Percentiles rank a stretch among this genome's conserved stretches.
Evolutionary conservation across 176 grass and related monocot genomes (phyloP).

Genomic region (Cenchrus americanus): DNA sequence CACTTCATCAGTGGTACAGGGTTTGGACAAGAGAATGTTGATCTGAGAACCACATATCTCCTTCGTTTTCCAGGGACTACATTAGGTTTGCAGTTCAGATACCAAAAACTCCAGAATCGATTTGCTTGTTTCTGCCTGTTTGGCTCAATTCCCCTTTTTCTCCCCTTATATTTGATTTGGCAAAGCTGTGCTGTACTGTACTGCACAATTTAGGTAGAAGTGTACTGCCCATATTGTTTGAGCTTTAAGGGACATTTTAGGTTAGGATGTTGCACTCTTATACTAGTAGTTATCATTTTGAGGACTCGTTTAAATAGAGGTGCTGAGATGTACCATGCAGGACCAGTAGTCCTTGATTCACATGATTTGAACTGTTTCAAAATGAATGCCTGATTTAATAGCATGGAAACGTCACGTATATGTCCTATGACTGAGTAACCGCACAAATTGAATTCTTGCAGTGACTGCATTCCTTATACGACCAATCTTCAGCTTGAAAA

Average conservation of each 20-base stretch:
- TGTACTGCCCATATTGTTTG: conserved; percentile 24
- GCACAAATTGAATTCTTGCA: neutral
- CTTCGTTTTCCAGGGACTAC: neutral
- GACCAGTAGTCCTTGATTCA: conserved; percentile 17
- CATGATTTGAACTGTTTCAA: conserved; percentile 29
- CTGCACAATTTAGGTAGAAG: conserved; percentile 15
- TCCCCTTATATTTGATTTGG: neutral
- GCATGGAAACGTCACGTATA: neutral
- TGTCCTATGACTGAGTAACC: conserved; percentile 4
- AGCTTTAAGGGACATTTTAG: conserved; percentile 17
- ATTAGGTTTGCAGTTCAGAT: conserved; percentile 13
- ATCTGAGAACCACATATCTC: neutral
- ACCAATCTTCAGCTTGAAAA: neutral
- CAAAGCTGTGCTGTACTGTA: conserved; percentile 18
- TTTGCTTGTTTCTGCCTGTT: neutral
- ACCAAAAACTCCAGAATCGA: neutral
- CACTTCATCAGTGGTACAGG: neutral
- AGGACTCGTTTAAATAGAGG: conserved; percentile 15
- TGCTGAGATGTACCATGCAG: conserved; percentile 29
- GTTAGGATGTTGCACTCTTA: conserved; percentile 34
- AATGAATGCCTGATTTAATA: conserved; percentile 21
- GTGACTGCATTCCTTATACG: neutral
- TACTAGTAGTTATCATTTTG: conserved; percentile 2
- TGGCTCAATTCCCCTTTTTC: neutral
- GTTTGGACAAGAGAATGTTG: neutral